phyloP scores from a whole-genome alignment of 495 filamentous ascomycete species.

The Penicillium egyptiacum region DNA sequence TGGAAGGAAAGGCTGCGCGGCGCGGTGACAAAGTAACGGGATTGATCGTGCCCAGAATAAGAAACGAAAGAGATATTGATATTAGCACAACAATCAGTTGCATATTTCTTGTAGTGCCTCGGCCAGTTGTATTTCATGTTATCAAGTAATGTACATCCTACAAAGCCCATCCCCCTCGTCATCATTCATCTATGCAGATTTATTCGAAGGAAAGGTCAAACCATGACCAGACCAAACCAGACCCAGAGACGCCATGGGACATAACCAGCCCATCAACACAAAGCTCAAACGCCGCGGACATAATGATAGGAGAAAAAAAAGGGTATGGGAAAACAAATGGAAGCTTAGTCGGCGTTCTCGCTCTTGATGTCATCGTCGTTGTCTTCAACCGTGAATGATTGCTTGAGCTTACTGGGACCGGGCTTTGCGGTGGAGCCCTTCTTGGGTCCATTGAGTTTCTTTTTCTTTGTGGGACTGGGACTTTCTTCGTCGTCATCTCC shows the following conservation, averaged over 20 bases:
- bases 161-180: slow-evolving; percentile 23
- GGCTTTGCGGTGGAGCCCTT: slow-evolving; percentile 43
- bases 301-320: slow-evolving; percentile 15
- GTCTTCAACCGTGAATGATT: slow-evolving; percentile 36
- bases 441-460: slow-evolving; percentile 44
- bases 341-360: slow-evolving; percentile 27
- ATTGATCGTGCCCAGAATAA: too few species aligned
- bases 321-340: slow-evolving; percentile 7
- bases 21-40: too few species aligned
- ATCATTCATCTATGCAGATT: slow-evolving; percentile 37
- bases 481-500: slow-evolving; percentile 42
- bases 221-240: slow-evolving; percentile 16
- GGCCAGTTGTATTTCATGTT: slow-evolving; percentile 21
- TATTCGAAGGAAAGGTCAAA: slow-evolving; percentile 12
- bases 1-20: too few species aligned
- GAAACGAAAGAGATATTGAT: not conserved
- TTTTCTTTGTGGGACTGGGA: slow-evolving; percentile 45
- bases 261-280: slow-evolving; percentile 10
- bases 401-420: slow-evolving; percentile 48
- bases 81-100: not conserved
- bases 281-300: slow-evolving; percentile 24
- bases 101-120: slow-evolving; percentile 13
- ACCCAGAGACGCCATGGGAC: slow-evolving; percentile 28
- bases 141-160: slow-evolving; percentile 35
- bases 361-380: slow-evolving; percentile 33